Evolutionary conservation across 495 filamentous ascomycete species (phyloP).

Genomic region (Glutinoglossum americanum): DNA sequence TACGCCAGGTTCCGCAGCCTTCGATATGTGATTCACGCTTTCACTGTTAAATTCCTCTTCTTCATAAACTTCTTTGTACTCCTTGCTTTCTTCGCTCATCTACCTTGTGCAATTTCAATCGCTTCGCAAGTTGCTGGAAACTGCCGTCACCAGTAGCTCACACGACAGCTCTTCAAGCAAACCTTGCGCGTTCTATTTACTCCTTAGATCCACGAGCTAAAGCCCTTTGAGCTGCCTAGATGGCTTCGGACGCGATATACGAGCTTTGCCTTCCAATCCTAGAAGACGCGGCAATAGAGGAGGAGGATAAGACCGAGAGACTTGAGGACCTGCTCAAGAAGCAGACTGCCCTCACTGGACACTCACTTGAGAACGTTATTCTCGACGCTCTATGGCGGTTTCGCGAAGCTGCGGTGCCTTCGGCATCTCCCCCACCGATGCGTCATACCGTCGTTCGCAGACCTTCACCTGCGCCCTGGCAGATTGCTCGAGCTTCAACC

Average conservation of each 20-base stretch:
- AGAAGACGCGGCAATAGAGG: constrained; percentile 59
- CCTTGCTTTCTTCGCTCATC: background rate
- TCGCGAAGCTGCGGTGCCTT: constrained; percentile 52
- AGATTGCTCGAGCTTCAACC: constrained; percentile 53
- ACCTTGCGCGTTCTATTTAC: background rate
- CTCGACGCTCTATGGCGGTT: constrained; percentile 85
- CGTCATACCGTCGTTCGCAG: constrained; percentile 78
- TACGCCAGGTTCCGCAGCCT: background rate
- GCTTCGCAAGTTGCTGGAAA: too few relatives aligned
- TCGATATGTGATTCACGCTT: background rate
- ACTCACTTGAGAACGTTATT: constrained; percentile 68
- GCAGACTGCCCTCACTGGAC: constrained; percentile 55
- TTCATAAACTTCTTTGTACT: background rate
- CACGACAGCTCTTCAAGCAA: background rate
- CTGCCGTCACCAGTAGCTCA: background rate
- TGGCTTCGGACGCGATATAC: constrained; percentile 84
- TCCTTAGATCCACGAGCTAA: background rate
- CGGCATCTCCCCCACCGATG: constrained; percentile 57
- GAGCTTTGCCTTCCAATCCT: constrained; percentile 79
- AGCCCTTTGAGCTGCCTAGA: constrained; percentile 17
- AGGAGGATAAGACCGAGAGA: constrained; percentile 90
- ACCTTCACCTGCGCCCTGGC: constrained; percentile 87
- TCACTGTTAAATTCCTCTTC: background rate
- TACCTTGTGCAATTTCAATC: background rate
- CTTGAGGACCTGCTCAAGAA: constrained; percentile 67